Percentiles rank a stretch among this genome's conserved stretches.
Evolutionary conservation across 192 early-diverging fungal genomes (phyloP).

Genomic region (Backusella tarrabulga): DNA sequence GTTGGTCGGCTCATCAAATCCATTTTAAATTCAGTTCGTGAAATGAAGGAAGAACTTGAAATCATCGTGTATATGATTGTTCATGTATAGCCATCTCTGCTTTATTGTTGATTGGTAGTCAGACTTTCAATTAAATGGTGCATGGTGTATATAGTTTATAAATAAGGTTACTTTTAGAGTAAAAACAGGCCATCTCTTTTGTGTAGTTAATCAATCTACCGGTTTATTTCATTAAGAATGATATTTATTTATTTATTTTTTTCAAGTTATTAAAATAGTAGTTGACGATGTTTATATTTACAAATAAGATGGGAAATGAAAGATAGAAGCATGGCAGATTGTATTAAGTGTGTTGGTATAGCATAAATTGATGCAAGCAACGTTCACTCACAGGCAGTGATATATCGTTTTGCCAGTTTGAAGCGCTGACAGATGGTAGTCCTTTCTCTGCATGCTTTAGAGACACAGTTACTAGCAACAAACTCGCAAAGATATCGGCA

Average conservation of each 20-base stretch:
- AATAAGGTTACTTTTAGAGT: too few relatives aligned
- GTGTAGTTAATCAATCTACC: not conserved
- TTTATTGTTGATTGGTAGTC: too few relatives aligned
- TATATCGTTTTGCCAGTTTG: not conserved
- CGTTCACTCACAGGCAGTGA: not conserved
- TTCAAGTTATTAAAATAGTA: not conserved
- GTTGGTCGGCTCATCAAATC: not conserved
- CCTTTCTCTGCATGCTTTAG: not conserved
- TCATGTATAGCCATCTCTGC: too few relatives aligned
- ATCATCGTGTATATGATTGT: too few relatives aligned
- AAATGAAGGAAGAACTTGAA: too few relatives aligned
- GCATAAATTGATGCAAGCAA: not conserved
- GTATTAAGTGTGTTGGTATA: not conserved
- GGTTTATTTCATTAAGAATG: not conserved
- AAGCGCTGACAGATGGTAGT: not conserved
- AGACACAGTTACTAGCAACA: not conserved
- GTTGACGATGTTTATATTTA: not conserved
- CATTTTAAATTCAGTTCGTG: not conserved
- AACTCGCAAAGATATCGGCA: not conserved
- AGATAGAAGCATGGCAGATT: not conserved
- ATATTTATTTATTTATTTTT: not conserved
- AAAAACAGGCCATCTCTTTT: too few relatives aligned
- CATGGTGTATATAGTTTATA: too few relatives aligned
- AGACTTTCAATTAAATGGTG: too few relatives aligned
- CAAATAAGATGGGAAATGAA: conserved; percentile 5